Percentiles rank a stretch among this genome's conserved stretches.
Evolutionary conservation across 1,284 basidiomycete genomes (phyloP).

Genomic region (Tetrapyrgos nigripes): DNA sequence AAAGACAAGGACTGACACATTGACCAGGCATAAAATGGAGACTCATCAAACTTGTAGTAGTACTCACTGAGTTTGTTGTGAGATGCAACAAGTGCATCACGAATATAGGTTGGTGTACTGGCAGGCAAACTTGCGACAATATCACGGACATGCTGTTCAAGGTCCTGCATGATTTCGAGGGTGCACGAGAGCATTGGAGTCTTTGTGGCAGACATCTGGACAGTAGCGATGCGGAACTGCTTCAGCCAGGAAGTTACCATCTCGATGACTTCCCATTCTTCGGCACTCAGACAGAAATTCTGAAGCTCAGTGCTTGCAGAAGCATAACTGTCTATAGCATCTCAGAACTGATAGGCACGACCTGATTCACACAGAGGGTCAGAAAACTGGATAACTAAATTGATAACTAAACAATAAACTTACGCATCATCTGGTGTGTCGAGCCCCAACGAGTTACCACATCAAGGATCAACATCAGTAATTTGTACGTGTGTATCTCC

Average conservation of each 20-base stretch:
- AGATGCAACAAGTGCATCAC: conserved; percentile 3
- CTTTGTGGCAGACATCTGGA: conserved; percentile 33
- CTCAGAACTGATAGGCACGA: too few relatives aligned
- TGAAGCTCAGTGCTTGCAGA: conserved; percentile 18
- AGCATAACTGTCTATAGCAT: conserved; percentile 22
- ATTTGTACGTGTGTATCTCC: too few relatives aligned
- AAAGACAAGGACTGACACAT: neutral
- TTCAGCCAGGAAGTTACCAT: conserved; percentile 22
- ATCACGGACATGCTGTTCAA: conserved; percentile 17
- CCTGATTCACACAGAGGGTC: conserved; percentile 18
- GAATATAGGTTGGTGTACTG: conserved; percentile 19
- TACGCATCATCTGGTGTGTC: conserved; percentile 4
- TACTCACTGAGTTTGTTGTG: conserved; percentile 29
- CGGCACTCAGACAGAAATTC: conserved; percentile 17
- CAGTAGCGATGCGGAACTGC: conserved; percentile 28
- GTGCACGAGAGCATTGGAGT: conserved; percentile 23
- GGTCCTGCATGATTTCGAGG: conserved; percentile 23
- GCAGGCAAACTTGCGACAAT: neutral
- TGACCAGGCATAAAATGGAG: conserved; percentile 29
- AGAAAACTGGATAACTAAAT: too few relatives aligned
- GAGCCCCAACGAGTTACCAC: neutral
- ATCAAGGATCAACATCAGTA: neutral
- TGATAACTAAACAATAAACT: neutral
- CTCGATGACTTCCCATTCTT: conserved; percentile 27
- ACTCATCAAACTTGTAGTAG: conserved; percentile 31